phyloP scores from a whole-genome alignment of 2,329 filamentous ascomycete genomes.

The Thermomyces lanuginosus region DNA sequence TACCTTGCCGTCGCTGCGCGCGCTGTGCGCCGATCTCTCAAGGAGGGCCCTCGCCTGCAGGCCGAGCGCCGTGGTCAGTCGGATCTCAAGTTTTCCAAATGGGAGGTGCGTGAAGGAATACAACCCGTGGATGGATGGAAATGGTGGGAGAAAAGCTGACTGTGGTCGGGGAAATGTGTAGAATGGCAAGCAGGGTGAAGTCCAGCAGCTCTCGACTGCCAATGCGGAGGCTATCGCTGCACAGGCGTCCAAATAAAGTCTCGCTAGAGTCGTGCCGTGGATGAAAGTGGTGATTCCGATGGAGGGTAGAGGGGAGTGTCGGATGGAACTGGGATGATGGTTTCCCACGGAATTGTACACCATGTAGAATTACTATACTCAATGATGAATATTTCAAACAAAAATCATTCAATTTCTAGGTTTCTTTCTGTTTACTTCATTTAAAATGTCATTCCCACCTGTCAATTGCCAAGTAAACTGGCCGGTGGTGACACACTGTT shows the following conservation, averaged over 20 bases:
- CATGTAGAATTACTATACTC: constrained; percentile 23
- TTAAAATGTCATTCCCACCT: too few relatives aligned
- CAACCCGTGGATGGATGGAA: too few relatives aligned
- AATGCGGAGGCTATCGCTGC: constrained; percentile 35
- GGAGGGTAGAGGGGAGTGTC: not conserved
- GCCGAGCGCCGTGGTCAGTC: constrained; percentile 82
- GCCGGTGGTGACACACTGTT: too few relatives aligned
- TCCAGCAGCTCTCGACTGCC: constrained; percentile 50
- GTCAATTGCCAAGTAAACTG: too few relatives aligned
- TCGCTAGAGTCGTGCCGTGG: constrained; percentile 2
- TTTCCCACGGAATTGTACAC: constrained; percentile 7
- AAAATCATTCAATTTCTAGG: too few relatives aligned
- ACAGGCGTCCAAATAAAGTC: constrained; percentile 27
- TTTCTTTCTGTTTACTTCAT: too few relatives aligned
- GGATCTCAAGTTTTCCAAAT: constrained; percentile 83
- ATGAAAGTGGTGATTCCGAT: not conserved
- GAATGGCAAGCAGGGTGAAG: constrained; percentile 92
- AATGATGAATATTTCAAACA: too few relatives aligned
- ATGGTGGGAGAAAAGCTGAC: constrained; percentile 1
- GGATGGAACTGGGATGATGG: constrained; percentile 1
- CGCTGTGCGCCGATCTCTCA: constrained; percentile 88
- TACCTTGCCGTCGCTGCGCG: constrained; percentile 92
- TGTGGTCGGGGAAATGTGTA: constrained; percentile 31
- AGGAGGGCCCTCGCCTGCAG: constrained; percentile 75
- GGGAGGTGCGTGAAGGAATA: constrained; percentile 60